A percentile compares a stretch with the other conserved stretches of the same genome.
Conservation (phyloP, 148 eudicot genomes). For the Pharnaceum exiguum region DNA sequence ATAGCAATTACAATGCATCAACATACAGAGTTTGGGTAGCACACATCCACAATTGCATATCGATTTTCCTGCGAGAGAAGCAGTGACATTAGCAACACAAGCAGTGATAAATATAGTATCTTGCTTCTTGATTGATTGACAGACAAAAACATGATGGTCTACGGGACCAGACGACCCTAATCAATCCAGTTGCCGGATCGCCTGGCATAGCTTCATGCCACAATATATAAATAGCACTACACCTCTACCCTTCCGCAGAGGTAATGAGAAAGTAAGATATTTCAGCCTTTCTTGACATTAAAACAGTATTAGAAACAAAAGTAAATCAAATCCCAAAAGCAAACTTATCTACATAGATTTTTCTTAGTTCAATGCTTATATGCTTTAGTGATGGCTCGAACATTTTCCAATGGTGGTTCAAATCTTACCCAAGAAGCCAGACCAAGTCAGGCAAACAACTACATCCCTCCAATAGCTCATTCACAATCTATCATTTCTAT, state of each 20-base stretch:
- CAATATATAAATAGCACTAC: too few relatives aligned
- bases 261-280: neutral
- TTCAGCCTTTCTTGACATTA: neutral
- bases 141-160: neutral
- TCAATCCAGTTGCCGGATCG: too few relatives aligned
- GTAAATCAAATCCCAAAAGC: neutral
- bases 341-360: neutral
- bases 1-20: constrained; percentile 4
- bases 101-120: too few relatives aligned
- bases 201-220: too few relatives aligned
- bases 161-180: too few relatives aligned
- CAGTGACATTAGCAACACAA: neutral
- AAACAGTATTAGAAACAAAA: neutral
- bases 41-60: constrained; percentile 77
- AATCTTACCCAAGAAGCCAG: neutral
- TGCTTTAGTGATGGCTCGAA: neutral
- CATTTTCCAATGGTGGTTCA: neutral
- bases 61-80: constrained; percentile 72
- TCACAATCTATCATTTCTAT: too few relatives aligned
- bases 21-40: constrained; percentile 80
- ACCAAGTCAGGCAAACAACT: neutral
- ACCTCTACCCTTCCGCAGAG: neutral
- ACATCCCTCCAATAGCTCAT: neutral
- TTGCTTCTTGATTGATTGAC: too few relatives aligned
- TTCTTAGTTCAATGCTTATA: neutral